A percentile compares a stretch with the other conserved stretches of the same genome.
Conservation (phyloP, 352 stramenopile genomes). For the Elongisporangium undulatum region DNA sequence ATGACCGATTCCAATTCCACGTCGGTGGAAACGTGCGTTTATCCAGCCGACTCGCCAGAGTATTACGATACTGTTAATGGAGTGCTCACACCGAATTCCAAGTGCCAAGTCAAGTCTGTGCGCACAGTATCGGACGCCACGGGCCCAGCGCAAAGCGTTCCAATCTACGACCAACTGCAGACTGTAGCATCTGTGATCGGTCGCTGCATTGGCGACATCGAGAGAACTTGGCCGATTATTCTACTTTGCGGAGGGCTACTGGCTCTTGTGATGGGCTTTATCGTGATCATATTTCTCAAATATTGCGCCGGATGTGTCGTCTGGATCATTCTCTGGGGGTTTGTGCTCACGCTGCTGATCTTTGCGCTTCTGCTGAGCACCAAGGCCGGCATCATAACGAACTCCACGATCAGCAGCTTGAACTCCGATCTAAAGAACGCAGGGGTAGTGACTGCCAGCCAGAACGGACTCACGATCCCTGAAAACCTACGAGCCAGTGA, state of each 20-base stretch:
- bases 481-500: slow-evolving; percentile 53
- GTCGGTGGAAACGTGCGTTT: slow-evolving; percentile 58
- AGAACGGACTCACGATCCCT: slow-evolving; percentile 38
- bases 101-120: slow-evolving; percentile 76
- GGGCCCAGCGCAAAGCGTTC: slow-evolving; percentile 59
- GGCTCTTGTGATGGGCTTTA: slow-evolving; percentile 50
- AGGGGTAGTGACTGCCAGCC: slow-evolving; percentile 27
- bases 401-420: slow-evolving; percentile 30
- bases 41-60: slow-evolving; percentile 54
- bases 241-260: slow-evolving; percentile 40
- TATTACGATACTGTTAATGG: slow-evolving; percentile 64
- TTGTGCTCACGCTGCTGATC: slow-evolving; percentile 57
- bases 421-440: slow-evolving; percentile 34
- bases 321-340: slow-evolving; percentile 64
- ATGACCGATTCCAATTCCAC: slow-evolving; percentile 56
- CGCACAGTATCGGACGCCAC: slow-evolving; percentile 45
- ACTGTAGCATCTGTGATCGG: slow-evolving; percentile 39
- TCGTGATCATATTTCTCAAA: slow-evolving; percentile 67
- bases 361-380: slow-evolving; percentile 73
- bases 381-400: slow-evolving; percentile 68
- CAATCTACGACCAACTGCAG: slow-evolving; percentile 69
- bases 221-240: slow-evolving; percentile 50
- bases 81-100: slow-evolving; percentile 41
- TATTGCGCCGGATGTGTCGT: slow-evolving; percentile 74
- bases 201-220: slow-evolving; percentile 64